Evolutionary conservation across 2,329 filamentous ascomycete species (phyloP), one percentile per base, ranked within the genome.

Genomic region (Trichoderma hamatum): DNA sequence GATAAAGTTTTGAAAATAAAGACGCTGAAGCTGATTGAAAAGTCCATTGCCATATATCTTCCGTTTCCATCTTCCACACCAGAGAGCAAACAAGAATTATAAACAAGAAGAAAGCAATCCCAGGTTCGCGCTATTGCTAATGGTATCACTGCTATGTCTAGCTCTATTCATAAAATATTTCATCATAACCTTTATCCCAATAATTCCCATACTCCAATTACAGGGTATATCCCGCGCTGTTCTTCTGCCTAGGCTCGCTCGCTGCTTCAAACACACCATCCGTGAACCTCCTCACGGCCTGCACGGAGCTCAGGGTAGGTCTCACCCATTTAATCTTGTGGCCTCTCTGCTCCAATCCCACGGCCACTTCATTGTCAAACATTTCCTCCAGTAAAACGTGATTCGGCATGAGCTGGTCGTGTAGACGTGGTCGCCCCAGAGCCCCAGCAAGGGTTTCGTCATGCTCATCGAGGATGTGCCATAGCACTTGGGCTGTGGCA

Each of bases 341-440:
- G 0, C 92, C 92, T 62, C 85, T 82, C 1, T 79, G 80, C 63
- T 80, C 79, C 85, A 97, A 85, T 70, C 85, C 90, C 2, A 83
- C 86, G 5, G 88, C 87, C 0, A 89, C 91, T 1, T 73, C 76
- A 71, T 90, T 90, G 73, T 92, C 85, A 73, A 91, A 96, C 0
- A 78, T 78, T 36, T 87, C 88, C 79, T 97, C 93, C 65, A 96
- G 89, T 0, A 81, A 82, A 1, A 89, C 85, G 60, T 81, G 80
- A 73, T 93, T 90, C 0, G 93, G 94, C 65, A 93, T 83, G 11
- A 97, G 82, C 80, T 97, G 94, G 76, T 97, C 92, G 75, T 97
- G 94, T 26, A 96, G 80, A 10, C 94, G 83, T 0, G 91, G 91
- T 74, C 85, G 79, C 0, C 82, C 83, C 16, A 96, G 82, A 0